A percentile compares a stretch with the other conserved stretches of the same genome.
These are phyloP conservation scores for Pilatotrama ljubarskyi DNA, from an alignment of 768 basidiomycete genomes.

Conservation along the genomic window DNA sequence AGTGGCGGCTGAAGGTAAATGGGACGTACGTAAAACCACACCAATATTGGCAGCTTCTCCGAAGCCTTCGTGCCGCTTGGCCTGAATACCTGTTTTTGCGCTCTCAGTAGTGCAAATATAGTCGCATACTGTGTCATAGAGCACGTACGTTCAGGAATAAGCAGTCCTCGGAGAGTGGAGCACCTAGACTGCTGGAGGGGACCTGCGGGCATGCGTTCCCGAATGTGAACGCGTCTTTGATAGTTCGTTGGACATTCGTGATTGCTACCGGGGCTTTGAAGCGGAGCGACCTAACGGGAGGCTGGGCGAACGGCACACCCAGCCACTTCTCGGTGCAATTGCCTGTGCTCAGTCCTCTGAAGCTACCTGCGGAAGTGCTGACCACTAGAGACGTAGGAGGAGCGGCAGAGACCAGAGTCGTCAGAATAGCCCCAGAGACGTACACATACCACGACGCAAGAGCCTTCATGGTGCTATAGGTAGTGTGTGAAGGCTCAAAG, in stretches of 20 bases:
- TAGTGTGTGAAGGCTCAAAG: background rate
- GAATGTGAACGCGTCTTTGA: constrained; percentile 48
- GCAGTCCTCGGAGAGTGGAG: constrained; percentile 53
- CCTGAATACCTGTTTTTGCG: constrained; percentile 26
- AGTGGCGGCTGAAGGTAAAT: background rate
- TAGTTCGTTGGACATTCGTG: constrained; percentile 27
- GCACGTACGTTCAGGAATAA: constrained; percentile 48
- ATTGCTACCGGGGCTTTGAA: constrained; percentile 55
- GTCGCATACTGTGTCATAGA: background rate
- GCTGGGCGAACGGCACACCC: constrained; percentile 57
- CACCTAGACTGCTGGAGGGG: constrained; percentile 38
- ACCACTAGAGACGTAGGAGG: constrained; percentile 11
- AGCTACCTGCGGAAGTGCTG: constrained; percentile 21
- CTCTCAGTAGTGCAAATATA: background rate
- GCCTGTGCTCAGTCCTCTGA: constrained; percentile 7
- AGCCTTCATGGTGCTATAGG: background rate
- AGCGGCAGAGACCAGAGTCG: background rate
- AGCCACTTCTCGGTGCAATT: constrained; percentile 54
- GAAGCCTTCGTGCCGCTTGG: constrained; percentile 21
- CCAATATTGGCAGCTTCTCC: constrained; percentile 30
- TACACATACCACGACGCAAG: background rate
- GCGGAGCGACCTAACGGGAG: constrained; percentile 53
- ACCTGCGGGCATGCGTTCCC: constrained; percentile 60
- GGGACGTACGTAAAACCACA: constrained; percentile 34
- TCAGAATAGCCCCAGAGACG: background rate